phyloP scores from a whole-genome alignment of 306 rosid species.

The Corylus avellana region DNA sequence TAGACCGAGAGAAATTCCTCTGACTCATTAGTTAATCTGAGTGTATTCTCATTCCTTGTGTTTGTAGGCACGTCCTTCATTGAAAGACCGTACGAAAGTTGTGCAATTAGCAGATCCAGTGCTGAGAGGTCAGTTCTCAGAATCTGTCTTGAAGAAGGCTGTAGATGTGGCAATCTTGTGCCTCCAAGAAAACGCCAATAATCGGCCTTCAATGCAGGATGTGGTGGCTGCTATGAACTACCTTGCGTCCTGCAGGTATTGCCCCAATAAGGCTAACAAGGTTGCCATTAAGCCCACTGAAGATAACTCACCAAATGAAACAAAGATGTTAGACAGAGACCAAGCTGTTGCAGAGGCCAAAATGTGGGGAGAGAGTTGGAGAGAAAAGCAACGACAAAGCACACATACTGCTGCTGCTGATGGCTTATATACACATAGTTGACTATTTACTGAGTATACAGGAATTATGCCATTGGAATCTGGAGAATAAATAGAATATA shows the following conservation, averaged over 20 bases:
- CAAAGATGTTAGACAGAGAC: conserved; percentile 24
- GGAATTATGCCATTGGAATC: conserved; percentile 1
- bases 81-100: conserved; percentile 29
- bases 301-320: background rate
- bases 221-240: conserved; percentile 39
- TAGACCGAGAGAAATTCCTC: no score
- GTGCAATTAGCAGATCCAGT: conserved; percentile 36
- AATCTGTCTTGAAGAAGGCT: conserved; percentile 26
- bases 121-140: conserved; percentile 31
- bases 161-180: conserved; percentile 47
- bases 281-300: background rate
- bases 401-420: conserved; percentile 24
- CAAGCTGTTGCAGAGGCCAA: conserved; percentile 54
- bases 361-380: conserved; percentile 45
- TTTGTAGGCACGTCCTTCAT: conserved; percentile 41
- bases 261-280: conserved; percentile 5
- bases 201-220: conserved; percentile 41
- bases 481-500: background rate
- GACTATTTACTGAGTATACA: background rate
- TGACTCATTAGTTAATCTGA: conserved; percentile 1
- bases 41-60: conserved; percentile 13
- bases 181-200: conserved; percentile 41
- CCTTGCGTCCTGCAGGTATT: conserved; percentile 32
- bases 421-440: conserved; percentile 9
- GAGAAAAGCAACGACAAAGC: conserved; percentile 38